phyloP scores from a whole-genome alignment of 257 asterid genomes.

The Jacaranda mimosifolia region DNA sequence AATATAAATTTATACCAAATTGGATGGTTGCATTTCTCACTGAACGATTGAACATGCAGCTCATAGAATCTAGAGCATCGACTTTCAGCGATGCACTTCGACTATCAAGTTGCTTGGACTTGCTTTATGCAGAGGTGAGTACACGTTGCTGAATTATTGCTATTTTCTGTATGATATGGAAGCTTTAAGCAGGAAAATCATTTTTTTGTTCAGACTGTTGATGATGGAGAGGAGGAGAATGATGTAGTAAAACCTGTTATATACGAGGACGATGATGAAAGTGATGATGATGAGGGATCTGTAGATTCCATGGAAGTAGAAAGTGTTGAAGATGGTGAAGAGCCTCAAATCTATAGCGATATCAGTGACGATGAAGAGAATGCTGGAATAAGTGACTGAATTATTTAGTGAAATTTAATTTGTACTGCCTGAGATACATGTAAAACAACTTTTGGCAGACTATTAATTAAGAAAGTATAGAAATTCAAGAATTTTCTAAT shows the following conservation, averaged over 20 bases:
- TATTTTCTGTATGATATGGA: conserved; percentile 3
- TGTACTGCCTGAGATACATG: conserved; percentile 32
- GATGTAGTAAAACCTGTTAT: conserved; percentile 54
- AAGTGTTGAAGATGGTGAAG: conserved; percentile 52
- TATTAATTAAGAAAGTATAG: conserved; percentile 8
- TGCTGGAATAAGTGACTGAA: conserved; percentile 58
- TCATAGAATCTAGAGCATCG: conserved; percentile 89
- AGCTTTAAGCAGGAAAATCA: background rate
- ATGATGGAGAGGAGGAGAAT: conserved; percentile 65
- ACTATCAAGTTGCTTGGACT: conserved; percentile 77
- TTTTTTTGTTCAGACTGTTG: conserved; percentile 55
- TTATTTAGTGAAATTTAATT: background rate
- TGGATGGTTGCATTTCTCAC: background rate
- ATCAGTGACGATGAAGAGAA: conserved; percentile 56
- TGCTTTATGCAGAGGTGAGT: conserved; percentile 82
- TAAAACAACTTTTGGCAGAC: conserved; percentile 16
- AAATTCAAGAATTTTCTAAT: background rate
- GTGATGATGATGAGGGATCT: conserved; percentile 63
- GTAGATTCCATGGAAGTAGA: conserved; percentile 78
- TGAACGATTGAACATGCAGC: conserved; percentile 51
- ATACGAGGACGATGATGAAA: conserved; percentile 69
- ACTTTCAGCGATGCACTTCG: conserved; percentile 63
- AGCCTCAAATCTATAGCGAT: conserved; percentile 52
- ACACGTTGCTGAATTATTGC: background rate
- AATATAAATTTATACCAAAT: background rate